phyloP scores from a whole-genome alignment of 2,329 filamentous ascomycete genomes.

The Colletotrichum sp. region DNA sequence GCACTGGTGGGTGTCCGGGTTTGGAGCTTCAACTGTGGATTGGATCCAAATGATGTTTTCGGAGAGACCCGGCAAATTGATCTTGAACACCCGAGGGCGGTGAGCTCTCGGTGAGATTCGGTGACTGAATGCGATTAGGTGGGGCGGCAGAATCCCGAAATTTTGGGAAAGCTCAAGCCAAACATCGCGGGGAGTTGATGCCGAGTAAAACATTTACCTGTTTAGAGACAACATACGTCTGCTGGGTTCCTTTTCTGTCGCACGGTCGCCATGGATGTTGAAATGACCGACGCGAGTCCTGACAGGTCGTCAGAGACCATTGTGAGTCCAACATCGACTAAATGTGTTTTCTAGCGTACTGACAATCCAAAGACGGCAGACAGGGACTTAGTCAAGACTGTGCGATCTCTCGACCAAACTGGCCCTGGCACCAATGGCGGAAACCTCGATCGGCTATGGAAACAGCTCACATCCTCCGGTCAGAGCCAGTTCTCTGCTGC shows the following conservation, averaged over 20 bases:
- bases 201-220: neutral
- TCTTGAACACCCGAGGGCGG: slow-evolving; percentile 46
- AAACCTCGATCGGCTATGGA: slow-evolving; percentile 56
- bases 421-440: slow-evolving; percentile 47
- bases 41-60: slow-evolving; percentile 24
- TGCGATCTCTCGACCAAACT: slow-evolving; percentile 60
- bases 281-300: slow-evolving; percentile 5
- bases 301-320: neutral
- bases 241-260: neutral
- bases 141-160: slow-evolving; percentile 50
- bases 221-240: neutral
- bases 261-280: slow-evolving; percentile 14
- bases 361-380: slow-evolving; percentile 23
- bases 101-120: slow-evolving; percentile 30
- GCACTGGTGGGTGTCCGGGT: slow-evolving; percentile 15
- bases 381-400: slow-evolving; percentile 52
- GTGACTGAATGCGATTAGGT: slow-evolving; percentile 26
- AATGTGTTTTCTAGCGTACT: neutral
- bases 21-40: slow-evolving; percentile 15
- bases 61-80: slow-evolving; percentile 36
- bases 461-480: slow-evolving; percentile 45
- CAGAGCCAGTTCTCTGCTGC: slow-evolving; percentile 53
- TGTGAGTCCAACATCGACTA: neutral
- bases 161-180: slow-evolving; percentile 37
- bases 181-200: slow-evolving; percentile 7